Evolutionary conservation across 768 basidiomycete species (phyloP), one percentile per base, ranked within the genome.

Genomic region (Artomyces pyxidatus): DNA sequence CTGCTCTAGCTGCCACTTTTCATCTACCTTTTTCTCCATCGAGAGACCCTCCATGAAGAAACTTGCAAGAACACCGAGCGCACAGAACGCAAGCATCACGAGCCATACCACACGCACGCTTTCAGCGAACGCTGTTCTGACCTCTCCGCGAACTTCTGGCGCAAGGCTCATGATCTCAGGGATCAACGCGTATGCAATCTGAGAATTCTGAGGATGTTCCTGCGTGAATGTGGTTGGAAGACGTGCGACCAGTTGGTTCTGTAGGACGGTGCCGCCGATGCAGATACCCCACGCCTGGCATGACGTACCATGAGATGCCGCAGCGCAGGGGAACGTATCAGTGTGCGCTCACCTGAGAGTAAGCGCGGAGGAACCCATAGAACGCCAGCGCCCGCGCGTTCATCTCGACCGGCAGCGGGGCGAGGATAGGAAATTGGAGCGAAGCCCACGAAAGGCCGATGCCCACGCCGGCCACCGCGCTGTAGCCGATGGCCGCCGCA

Each of bases 311-410:
- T 9, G n/a, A n/a, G 1, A 12, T 9, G 26, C 16, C 4, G 3
- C 8, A 5, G 27, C 3, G 9, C 10, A 44, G 23, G 12, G 9
- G 12, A 35, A 2, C 17, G 17, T 30, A 30, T 32, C 26, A 22
- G 14, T 40, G 48, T n/a, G n/a, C 11, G 43, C 61, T 37, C 40
- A 69, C 71, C 40, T 65, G 58, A 1, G 66, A 63, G 40, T 71
- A 71, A 2, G 59, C 52, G 6, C 73, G 66, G 5, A 61, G 39
- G 53, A 73, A 73, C 12, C 61, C 60, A 43, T 70, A 68, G 52
- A 74, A 70, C 0, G 72, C 68, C 6, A 78, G 61, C 0, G 77
- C 75, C 3, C 64, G 59, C 4, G 74, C 76, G 42, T 69, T 74
- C 6, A 63, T 53, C 0, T 63, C 53, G 4, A 73, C 58, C 0